A percentile compares a stretch with the other conserved stretches of the same genome.
phyloP scores from a whole-genome alignment of 148 eudicot species.

The Arbutus unedo region DNA sequence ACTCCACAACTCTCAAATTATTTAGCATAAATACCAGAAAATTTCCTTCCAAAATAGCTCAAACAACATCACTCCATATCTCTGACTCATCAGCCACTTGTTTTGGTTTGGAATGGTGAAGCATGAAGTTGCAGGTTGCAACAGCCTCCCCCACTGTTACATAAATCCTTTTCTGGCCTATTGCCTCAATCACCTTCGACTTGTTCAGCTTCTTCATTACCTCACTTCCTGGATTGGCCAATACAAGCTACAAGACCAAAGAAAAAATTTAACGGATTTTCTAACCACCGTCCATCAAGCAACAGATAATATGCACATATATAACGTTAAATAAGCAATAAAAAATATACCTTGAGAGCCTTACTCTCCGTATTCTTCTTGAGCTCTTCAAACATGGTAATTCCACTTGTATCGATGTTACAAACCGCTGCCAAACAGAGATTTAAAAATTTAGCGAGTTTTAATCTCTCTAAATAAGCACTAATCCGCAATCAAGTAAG shows the following conservation, averaged over 20 bases:
- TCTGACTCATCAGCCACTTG: slow-evolving; percentile 21
- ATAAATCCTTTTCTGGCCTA: slow-evolving; percentile 83
- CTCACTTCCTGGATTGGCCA: slow-evolving; percentile 86
- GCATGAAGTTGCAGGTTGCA: slow-evolving; percentile 72
- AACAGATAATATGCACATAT: too few species aligned
- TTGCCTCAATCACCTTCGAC: slow-evolving; percentile 48
- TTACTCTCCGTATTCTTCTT: slow-evolving; percentile 70
- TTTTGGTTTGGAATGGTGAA: slow-evolving; percentile 51
- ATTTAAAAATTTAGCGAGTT: not conserved
- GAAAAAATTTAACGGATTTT: too few species aligned
- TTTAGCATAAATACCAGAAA: too few species aligned
- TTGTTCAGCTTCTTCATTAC: slow-evolving; percentile 91
- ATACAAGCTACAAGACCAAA: slow-evolving; percentile 38
- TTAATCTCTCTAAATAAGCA: too few species aligned
- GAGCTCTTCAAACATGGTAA: slow-evolving; percentile 87
- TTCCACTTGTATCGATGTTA: slow-evolving; percentile 87
- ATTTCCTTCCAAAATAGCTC: too few species aligned
- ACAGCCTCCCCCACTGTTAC: slow-evolving; percentile 89
- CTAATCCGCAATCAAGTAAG: too few species aligned
- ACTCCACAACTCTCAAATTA: too few species aligned
- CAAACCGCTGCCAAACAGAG: slow-evolving; percentile 58
- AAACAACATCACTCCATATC: too few species aligned
- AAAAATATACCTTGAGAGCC: slow-evolving; percentile 58
- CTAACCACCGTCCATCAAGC: too few species aligned
- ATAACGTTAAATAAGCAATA: too few species aligned